phyloP scores from a whole-genome alignment of 169 alveolate genomes.

The Eimeria maxima region DNA sequence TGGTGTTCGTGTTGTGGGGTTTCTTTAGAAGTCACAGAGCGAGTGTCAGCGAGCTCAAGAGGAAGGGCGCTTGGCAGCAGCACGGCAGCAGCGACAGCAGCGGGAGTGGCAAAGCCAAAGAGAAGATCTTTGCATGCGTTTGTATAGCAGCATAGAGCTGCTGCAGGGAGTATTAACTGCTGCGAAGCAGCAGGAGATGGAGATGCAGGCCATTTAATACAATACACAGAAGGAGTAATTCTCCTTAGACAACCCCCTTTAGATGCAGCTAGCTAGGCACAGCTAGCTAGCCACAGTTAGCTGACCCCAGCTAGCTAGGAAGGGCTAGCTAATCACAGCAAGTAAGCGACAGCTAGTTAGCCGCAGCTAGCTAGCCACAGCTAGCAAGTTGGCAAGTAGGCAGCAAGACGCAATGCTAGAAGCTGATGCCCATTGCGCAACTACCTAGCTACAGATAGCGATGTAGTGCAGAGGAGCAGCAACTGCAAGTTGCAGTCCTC shows the following conservation, averaged over 20 bases:
- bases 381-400: background rate
- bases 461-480: background rate
- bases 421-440: background rate
- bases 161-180: background rate
- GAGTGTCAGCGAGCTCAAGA: constrained; percentile 47
- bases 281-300: background rate
- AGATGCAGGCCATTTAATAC: background rate
- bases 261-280: background rate
- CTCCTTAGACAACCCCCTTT: too few species aligned
- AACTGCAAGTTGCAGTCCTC: background rate
- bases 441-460: background rate
- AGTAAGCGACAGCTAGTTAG: background rate
- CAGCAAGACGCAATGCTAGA: background rate
- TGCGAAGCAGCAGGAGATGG: background rate
- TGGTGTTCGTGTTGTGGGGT: background rate
- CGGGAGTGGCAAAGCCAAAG: constrained; percentile 53
- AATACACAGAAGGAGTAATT: too few species aligned
- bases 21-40: constrained; percentile 2
- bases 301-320: background rate
- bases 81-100: constrained; percentile 64
- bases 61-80: constrained; percentile 31
- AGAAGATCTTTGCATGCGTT: background rate
- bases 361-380: background rate
- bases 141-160: background rate
- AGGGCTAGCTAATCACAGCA: background rate